Conservation (phyloP, 202 grass and related monocot genomes). For the Setaria viridis region DNA sequence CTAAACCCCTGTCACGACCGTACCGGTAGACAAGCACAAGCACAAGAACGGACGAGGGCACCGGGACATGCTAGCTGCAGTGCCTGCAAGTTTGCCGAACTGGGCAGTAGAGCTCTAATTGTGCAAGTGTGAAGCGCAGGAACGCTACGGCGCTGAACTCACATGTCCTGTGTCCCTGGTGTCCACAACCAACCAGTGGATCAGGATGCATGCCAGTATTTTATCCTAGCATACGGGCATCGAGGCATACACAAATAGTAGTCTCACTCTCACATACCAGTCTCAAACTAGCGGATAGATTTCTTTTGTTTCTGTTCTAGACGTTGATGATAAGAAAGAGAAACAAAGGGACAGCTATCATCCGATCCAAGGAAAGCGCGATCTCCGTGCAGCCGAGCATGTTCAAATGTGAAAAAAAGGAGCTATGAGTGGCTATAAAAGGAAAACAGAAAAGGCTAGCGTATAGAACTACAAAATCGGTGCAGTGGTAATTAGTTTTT, state of each 20-base stretch:
- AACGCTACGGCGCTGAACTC: neutral
- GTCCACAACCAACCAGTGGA: neutral
- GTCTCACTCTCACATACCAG: too few species aligned
- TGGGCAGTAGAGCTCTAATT: too few species aligned
- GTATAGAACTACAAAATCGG: too few species aligned
- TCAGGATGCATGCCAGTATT: too few species aligned
- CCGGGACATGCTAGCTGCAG: too few species aligned
- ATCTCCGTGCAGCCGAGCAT: slow-evolving; percentile 16
- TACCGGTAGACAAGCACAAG: neutral
- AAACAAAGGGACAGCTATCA: slow-evolving; percentile 16
- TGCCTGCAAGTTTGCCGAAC: too few species aligned
- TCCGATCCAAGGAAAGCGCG: slow-evolving; percentile 41
- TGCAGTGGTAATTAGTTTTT: neutral
- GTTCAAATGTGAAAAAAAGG: slow-evolving; percentile 14
- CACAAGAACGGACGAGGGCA: neutral
- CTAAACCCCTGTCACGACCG: neutral
- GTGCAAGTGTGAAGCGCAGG: too few species aligned
- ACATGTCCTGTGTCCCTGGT: too few species aligned
- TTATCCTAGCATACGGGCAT: too few species aligned
- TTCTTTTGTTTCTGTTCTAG: slow-evolving; percentile 5
- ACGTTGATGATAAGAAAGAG: neutral
- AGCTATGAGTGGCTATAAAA: neutral
- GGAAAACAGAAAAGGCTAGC: too few species aligned
- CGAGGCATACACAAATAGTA: too few species aligned
- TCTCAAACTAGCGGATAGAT: neutral